phyloP scores from a whole-genome alignment of 1,284 basidiomycete species.

The Ganoderma lucidum region DNA sequence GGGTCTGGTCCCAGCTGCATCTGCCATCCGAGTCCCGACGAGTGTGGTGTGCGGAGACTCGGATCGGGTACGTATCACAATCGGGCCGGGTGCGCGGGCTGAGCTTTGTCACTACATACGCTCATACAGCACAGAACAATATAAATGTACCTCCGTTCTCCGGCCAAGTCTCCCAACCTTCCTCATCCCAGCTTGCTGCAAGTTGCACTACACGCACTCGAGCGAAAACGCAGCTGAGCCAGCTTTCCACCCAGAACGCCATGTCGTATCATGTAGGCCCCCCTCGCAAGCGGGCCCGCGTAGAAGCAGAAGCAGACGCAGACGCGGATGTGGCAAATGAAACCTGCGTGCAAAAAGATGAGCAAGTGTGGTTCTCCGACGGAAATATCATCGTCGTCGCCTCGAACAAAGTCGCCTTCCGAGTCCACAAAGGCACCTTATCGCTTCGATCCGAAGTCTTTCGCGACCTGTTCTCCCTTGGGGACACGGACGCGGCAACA shows the following conservation, averaged over 20 bases:
- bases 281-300: not conserved
- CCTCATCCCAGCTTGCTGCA: not conserved
- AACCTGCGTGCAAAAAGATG: constrained; percentile 4
- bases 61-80: no score
- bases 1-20: no score
- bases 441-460: constrained; percentile 31
- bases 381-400: constrained; percentile 26
- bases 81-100: no score
- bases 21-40: no score
- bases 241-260: not conserved
- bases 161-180: not conserved
- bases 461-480: constrained; percentile 28
- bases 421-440: constrained; percentile 29
- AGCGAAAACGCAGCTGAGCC: not conserved
- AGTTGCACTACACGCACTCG: not conserved
- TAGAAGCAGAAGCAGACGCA: not conserved
- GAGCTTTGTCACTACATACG: no score
- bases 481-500: constrained; percentile 16
- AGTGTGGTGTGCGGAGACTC: no score
- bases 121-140: no score
- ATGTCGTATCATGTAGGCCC: not conserved
- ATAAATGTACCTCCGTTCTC: no score
- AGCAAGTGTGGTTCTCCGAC: constrained; percentile 16
- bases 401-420: constrained; percentile 16
- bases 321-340: not conserved